Base-by-base conservation (phyloP, 345 rosid genomes). In the Brassica cretica region DNA sequence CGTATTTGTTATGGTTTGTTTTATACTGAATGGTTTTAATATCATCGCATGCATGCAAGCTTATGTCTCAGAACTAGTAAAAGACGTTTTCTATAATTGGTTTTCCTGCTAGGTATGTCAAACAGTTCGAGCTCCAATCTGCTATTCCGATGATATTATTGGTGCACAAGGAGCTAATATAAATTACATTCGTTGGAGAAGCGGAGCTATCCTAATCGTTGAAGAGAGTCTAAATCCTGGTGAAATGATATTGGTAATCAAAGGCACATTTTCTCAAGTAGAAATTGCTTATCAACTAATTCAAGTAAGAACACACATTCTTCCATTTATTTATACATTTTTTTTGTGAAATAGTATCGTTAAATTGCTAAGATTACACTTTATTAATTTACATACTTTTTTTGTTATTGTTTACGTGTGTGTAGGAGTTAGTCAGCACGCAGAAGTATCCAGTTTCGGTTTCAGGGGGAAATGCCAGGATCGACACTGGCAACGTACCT, bases 91-190 rank as follows among this genome's bases (percentile, higher is more conserved):
- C 27, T 51, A 53, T 70, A 0, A 15, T 39, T 71, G 68, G 7
- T 56, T 74, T 25, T 46, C 69, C 49, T 66, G 64, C 68, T 82
- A 92, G 97, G 73, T 92, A 66, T 84, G 90, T 69, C 93, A 89
- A 81, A 92, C 88, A 12, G 87, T 92, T 91, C 92, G 88, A 88
- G 83, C 90, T 71, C 95, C 93, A 8, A 80, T 92, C 73, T 82
- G 90, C 16, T 89, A 87, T 82, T 95, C 93, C 6, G 92, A 89
- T 80, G 93, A 92, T 79, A 92, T 92, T 11, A 90, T 92, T 61
- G 95, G 97, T 72, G 64, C 89, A 59, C 87, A 85, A 66, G 97
- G 97, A 62, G 83, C 85, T 70, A 93, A 85, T 75, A 89, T 93
- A 75, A 93, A 89, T 63, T 87, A 81, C 80, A 89, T 93, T 29